Conservation (phyloP, 306 rosid genomes). For the Dryas alaskensis region DNA sequence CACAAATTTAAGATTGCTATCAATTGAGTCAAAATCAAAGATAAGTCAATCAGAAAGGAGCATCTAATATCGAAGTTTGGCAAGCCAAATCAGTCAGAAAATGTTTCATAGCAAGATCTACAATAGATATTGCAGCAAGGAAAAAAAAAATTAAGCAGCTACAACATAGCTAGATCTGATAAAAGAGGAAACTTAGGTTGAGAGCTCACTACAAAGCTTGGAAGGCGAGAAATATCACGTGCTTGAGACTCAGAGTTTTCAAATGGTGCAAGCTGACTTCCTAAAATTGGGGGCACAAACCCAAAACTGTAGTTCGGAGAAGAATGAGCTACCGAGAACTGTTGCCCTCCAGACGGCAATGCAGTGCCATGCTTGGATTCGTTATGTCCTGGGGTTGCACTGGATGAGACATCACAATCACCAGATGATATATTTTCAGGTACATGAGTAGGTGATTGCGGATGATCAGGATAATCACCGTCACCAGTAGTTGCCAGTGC, state of each 20-base stretch:
- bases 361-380: slow-evolving; percentile 68
- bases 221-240: slow-evolving; percentile 69
- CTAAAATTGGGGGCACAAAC: slow-evolving; percentile 68
- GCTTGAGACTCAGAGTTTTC: slow-evolving; percentile 84
- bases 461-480: slow-evolving; percentile 63
- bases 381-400: slow-evolving; percentile 50
- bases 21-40: slow-evolving; percentile 10
- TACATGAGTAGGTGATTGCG: slow-evolving; percentile 52
- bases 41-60: slow-evolving; percentile 13
- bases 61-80: slow-evolving; percentile 9
- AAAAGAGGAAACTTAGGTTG: slow-evolving; percentile 13
- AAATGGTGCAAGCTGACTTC: slow-evolving; percentile 66
- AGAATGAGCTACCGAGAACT: slow-evolving; percentile 53
- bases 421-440: slow-evolving; percentile 56
- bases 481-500: slow-evolving; percentile 47
- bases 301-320: slow-evolving; percentile 72
- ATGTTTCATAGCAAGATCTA: not conserved
- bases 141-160: slow-evolving; percentile 7
- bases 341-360: slow-evolving; percentile 72
- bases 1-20: slow-evolving; percentile 19
- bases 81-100: slow-evolving; percentile 6
- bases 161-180: not conserved
- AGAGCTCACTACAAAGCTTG: slow-evolving; percentile 72
- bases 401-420: slow-evolving; percentile 68
- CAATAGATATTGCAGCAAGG: not conserved